Conservation (phyloP, 2,329 filamentous ascomycete species). For the Karstenula rhodostoma region DNA sequence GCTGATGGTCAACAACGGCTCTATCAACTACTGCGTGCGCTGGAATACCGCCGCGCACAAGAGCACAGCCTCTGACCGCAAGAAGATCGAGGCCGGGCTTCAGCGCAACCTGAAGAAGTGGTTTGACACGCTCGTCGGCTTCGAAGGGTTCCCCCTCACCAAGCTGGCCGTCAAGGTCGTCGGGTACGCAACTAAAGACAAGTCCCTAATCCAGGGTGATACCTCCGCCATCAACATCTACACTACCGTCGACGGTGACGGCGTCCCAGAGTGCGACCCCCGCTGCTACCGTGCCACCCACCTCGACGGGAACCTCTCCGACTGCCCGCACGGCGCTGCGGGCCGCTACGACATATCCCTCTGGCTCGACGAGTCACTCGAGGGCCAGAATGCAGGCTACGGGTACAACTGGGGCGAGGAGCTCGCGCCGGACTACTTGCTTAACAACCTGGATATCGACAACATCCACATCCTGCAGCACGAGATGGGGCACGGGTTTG, state of each 20-base stretch:
- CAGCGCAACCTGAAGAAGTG: constrained; percentile 51
- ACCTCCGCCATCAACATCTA: constrained; percentile 51
- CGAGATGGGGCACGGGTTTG: constrained; percentile 55
- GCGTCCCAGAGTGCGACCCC: constrained; percentile 53
- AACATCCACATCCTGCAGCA: constrained; percentile 57
- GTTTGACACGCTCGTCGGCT: constrained; percentile 56
- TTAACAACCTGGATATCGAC: constrained; percentile 47
- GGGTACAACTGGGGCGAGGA: constrained; percentile 59
- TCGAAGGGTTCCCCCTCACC: constrained; percentile 55
- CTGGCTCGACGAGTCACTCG: constrained; percentile 57
- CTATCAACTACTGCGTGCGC: constrained; percentile 54
- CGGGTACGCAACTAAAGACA: constrained; percentile 55
- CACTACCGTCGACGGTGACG: constrained; percentile 51
- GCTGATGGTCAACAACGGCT: constrained; percentile 40
- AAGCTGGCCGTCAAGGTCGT: constrained; percentile 53
- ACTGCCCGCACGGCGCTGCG: constrained; percentile 50
- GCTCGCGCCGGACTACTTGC: constrained; percentile 55
- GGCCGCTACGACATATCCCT: constrained; percentile 52
- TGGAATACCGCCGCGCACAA: constrained; percentile 52
- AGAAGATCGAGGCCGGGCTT: constrained; percentile 46
- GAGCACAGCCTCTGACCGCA: constrained; percentile 51
- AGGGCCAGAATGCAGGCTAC: constrained; percentile 47
- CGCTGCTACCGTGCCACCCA: constrained; percentile 56
- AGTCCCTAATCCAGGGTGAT: constrained; percentile 48
- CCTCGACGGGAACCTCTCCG: constrained; percentile 52